Base-by-base conservation (phyloP, 164 flowering plant species). In the Brasenia schreberi region DNA sequence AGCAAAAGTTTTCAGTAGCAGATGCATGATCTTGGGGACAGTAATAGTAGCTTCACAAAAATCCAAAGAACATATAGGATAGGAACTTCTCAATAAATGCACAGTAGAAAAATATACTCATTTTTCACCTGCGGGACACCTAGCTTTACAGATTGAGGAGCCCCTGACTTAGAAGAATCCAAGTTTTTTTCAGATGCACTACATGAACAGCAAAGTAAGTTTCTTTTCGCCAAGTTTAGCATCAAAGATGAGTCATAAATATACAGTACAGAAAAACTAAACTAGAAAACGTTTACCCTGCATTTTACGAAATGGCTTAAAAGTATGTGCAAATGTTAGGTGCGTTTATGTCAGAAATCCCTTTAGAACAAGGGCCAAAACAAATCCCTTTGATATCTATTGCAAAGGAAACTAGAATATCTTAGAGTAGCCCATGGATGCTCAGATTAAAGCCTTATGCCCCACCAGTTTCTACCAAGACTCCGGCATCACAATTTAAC, bases 141-240 rank as follows among this genome's bases (percentile, higher is more conserved):
- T 39, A 62, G 71, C 63, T 76, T 65, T 39, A n/a, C 59, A 49
- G 76, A 65, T 74, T 70, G 70, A 10, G 71, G 61, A 77, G 53
- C 71, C 69, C 81, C 81, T 66, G 49, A 69, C 70, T 71, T 70
- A 68, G 81, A 68, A 53, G 58, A 72, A 68, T 75, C 75, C 64
- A 70, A 69, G 68, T 81, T 86, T 80, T 72, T 81, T 59, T 88
- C 92, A 65, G 87, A 79, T 71, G 89, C 81, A 79, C 97, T 88
- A 83, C 43, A 77, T 78, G 18, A 42, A 69, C 67, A 71, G 65
- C 42, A 66, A 66, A 19, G 53, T 45, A 7, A 45, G 53, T 12
- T 23, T 23, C 27, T 2, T 23, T 23, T 23, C 27, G 2, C 27
- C 27, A 23, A 23, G 1, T 23, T 23, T 23, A 23, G 27, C 27